Conservation (phyloP, 257 asterid species). For the Nicotiana tabacum region DNA sequence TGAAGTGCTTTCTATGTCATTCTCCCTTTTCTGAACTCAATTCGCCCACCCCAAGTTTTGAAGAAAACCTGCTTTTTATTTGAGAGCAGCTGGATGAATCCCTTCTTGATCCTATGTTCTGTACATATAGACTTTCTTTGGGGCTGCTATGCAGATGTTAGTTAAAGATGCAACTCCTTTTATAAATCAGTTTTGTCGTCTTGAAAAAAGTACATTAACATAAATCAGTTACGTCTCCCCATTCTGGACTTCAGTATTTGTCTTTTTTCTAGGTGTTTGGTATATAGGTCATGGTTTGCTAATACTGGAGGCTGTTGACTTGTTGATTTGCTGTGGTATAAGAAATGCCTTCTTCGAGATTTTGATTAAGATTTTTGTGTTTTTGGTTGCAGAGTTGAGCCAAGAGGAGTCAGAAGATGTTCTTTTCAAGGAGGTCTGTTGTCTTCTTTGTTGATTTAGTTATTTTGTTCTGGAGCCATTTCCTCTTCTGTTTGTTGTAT, state of each 20-base stretch:
- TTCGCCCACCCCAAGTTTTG: not conserved
- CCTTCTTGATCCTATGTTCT: not conserved
- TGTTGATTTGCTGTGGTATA: not conserved
- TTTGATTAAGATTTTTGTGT: constrained; percentile 5
- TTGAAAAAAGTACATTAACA: not conserved
- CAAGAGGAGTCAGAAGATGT: constrained; percentile 88
- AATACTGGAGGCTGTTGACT: not conserved
- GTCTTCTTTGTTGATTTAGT: constrained; percentile 9
- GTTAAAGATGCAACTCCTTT: not conserved
- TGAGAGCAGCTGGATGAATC: not conserved
- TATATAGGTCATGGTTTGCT: not conserved
- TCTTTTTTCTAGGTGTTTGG: not conserved
- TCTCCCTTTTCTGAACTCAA: not conserved
- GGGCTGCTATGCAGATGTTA: not conserved
- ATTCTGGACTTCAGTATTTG: not conserved
- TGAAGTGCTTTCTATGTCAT: not conserved
- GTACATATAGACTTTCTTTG: not conserved
- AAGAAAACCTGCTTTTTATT: not conserved
- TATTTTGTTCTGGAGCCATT: not conserved
- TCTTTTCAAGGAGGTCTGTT: constrained; percentile 80
- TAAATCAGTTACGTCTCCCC: not conserved
- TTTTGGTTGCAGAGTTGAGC: constrained; percentile 71
- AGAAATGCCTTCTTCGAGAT: not conserved
- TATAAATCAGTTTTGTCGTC: not conserved
- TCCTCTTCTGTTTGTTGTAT: not conserved